These are phyloP conservation scores for Phialophora chinensis DNA, from an alignment of 2,329 filamentous ascomycete genomes.

Conservation along the genomic window DNA sequence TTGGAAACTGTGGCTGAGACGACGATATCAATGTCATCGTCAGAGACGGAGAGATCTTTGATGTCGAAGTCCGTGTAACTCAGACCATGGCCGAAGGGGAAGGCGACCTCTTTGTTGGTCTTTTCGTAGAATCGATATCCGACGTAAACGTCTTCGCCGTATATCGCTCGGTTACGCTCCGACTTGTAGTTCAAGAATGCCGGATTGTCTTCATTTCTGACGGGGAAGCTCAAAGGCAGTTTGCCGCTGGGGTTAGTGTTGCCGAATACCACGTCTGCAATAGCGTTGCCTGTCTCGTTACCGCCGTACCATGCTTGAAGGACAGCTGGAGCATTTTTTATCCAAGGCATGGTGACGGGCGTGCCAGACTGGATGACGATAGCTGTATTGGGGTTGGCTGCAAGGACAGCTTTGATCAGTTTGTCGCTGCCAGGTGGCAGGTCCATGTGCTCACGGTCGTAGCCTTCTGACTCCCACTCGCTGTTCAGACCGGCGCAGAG, in stretches of 20 bases:
- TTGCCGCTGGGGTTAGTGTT: constrained; percentile 76
- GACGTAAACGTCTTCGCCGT: constrained; percentile 80
- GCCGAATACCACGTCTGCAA: constrained; percentile 78
- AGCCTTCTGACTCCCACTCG: constrained; percentile 81
- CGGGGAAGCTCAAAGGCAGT: constrained; percentile 75
- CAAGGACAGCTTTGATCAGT: constrained; percentile 68
- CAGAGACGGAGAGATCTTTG: constrained; percentile 55
- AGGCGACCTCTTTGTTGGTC: constrained; percentile 68
- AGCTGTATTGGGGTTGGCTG: constrained; percentile 70
- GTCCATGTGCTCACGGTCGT: constrained; percentile 64
- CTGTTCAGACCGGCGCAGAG: constrained; percentile 78
- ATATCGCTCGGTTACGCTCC: constrained; percentile 73
- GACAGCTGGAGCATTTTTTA: constrained; percentile 58
- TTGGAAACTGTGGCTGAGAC: constrained; percentile 59
- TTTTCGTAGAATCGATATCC: constrained; percentile 83
- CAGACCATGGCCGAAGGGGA: constrained; percentile 80
- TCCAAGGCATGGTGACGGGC: constrained; percentile 62
- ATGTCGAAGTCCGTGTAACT: constrained; percentile 74
- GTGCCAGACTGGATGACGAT: constrained; percentile 81
- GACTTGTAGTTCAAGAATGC: constrained; percentile 75
- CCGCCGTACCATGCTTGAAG: constrained; percentile 85
- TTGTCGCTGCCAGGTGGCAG: constrained; percentile 59
- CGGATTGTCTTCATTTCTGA: constrained; percentile 71
- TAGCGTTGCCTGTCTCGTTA: constrained; percentile 82
- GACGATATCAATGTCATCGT: constrained; percentile 54